phyloP scores from a whole-genome alignment of 2,329 filamentous ascomycete genomes.

The Aspergillus flavus region DNA sequence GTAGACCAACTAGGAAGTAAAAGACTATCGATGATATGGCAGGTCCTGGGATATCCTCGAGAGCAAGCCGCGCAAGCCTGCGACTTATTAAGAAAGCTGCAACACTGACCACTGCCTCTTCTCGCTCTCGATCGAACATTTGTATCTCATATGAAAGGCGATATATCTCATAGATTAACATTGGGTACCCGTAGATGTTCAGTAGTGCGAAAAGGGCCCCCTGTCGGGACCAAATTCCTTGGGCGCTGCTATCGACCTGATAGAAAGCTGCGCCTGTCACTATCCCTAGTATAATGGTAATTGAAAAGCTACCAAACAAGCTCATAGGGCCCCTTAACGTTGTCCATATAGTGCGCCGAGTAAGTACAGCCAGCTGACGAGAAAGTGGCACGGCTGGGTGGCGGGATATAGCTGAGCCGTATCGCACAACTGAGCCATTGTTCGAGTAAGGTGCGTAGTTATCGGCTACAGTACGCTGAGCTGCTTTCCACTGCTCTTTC shows the following conservation, averaged over 20 bases:
- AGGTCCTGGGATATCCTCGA: background rate
- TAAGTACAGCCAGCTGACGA: background rate
- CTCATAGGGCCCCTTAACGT: background rate
- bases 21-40: background rate
- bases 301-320: background rate
- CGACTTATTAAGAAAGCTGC: background rate
- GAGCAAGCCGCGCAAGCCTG: background rate
- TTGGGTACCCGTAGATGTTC: background rate
- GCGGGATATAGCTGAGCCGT: background rate
- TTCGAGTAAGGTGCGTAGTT: no score
- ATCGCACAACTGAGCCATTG: background rate
- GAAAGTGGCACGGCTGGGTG: background rate
- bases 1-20: background rate
- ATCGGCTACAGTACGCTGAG: no score
- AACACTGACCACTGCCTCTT: background rate
- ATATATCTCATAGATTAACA: background rate
- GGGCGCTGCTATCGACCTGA: background rate
- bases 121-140: background rate
- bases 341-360: background rate
- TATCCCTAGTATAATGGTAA: background rate
- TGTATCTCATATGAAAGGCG: background rate
- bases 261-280: background rate
- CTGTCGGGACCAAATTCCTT: background rate
- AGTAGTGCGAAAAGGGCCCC: background rate
- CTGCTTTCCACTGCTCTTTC: background rate